A percentile compares a stretch with the other conserved stretches of the same genome.
Evolutionary conservation across 495 filamentous ascomycete species (phyloP).

Genomic region (Letharia lupina): DNA sequence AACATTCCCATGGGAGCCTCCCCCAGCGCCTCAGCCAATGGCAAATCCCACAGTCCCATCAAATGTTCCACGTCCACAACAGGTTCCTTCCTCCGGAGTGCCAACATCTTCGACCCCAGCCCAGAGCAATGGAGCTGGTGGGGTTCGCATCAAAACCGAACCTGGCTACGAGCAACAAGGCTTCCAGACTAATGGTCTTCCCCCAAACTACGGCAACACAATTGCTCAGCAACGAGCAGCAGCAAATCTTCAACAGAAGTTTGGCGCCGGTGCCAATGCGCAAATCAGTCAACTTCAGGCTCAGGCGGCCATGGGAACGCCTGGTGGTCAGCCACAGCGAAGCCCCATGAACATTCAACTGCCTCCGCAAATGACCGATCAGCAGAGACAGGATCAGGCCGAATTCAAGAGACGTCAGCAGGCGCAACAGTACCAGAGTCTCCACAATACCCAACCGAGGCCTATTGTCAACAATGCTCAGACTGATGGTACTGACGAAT

Average conservation of each 20-base stretch:
- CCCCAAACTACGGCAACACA: slow-evolving; percentile 33
- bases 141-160: slow-evolving; percentile 64
- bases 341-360: slow-evolving; percentile 40
- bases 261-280: slow-evolving; percentile 58
- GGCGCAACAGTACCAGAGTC: slow-evolving; percentile 41
- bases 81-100: slow-evolving; percentile 26
- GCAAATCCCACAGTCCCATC: slow-evolving; percentile 50
- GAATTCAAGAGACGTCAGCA: slow-evolving; percentile 36
- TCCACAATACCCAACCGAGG: slow-evolving; percentile 35
- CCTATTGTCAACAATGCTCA: slow-evolving; percentile 44
- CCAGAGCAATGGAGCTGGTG: slow-evolving; percentile 30
- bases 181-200: slow-evolving; percentile 34
- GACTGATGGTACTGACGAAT: slow-evolving; percentile 64
- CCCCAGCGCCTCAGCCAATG: slow-evolving; percentile 40
- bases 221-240: slow-evolving; percentile 60
- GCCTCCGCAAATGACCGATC: slow-evolving; percentile 36
- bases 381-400: slow-evolving; percentile 26
- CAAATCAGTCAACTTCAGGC: slow-evolving; percentile 60
- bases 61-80: slow-evolving; percentile 41
- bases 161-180: slow-evolving; percentile 47
- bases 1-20: slow-evolving; percentile 90
- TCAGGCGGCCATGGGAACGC: slow-evolving; percentile 35
- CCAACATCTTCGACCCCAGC: slow-evolving; percentile 16
- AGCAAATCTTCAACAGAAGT: slow-evolving; percentile 58
- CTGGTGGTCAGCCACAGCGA: slow-evolving; percentile 39